Evolutionary conservation across 2,329 filamentous ascomycete genomes (phyloP).

Genomic region (Dothideomycetes sp.): DNA sequence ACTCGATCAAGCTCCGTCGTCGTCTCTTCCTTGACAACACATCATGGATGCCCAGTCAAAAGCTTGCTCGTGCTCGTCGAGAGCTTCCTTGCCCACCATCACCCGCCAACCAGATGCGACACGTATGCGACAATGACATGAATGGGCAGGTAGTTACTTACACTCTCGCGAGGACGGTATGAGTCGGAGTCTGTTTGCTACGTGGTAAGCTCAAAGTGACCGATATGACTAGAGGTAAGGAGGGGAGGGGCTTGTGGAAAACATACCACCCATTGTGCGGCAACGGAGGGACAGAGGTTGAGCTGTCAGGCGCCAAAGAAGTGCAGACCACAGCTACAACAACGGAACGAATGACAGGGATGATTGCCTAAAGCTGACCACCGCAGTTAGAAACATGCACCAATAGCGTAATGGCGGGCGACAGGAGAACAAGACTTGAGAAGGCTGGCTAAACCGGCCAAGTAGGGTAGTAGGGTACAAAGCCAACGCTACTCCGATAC

Average conservation of each 20-base stretch:
- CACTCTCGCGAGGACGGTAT: conserved; percentile 23
- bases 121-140: conserved; percentile 1
- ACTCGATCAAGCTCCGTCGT: conserved; percentile 7
- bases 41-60: conserved; percentile 1
- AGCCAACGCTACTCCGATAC: conserved; percentile 4
- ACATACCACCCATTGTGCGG: conserved; percentile 14
- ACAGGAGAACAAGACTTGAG: conserved; percentile 9
- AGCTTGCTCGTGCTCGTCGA: too few species aligned
- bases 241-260: conserved; percentile 12
- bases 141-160: conserved; percentile 17
- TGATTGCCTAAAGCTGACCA: conserved; percentile 13
- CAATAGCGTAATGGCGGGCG: conserved; percentile 9
- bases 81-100: conserved; percentile 2
- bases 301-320: conserved; percentile 12
- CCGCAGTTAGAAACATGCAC: conserved; percentile 13
- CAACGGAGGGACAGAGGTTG: conserved; percentile 12
- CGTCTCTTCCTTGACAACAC: conserved; percentile 5
- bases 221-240: conserved; percentile 12
- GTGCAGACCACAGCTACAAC: conserved; percentile 12
- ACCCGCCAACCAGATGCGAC: conserved; percentile 7
- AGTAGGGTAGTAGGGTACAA: conserved; percentile 13
- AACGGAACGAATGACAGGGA: conserved; percentile 15
- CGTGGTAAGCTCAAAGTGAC: conserved; percentile 11
- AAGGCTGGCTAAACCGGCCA: conserved; percentile 12
- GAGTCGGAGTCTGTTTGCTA: conserved; percentile 20